Conservation (phyloP, 2,329 filamentous ascomycete genomes). For the Myriosclerotinia curreyana region DNA sequence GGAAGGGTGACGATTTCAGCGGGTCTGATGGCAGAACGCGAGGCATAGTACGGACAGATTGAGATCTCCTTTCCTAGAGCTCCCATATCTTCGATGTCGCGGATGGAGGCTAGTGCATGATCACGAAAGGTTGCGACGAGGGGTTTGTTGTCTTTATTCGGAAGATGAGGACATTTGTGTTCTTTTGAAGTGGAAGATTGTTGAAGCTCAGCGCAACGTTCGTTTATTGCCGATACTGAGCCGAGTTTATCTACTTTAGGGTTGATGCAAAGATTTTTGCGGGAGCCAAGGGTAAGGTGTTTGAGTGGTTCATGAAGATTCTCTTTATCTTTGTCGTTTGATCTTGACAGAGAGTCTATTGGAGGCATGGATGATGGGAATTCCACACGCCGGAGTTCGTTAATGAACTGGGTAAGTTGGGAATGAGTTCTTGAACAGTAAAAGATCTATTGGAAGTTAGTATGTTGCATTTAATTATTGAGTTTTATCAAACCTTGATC, state of each 20-base stretch:
- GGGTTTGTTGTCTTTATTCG: slow-evolving; percentile 70
- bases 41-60: slow-evolving; percentile 96
- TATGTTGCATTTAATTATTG: not conserved
- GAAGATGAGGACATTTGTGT: slow-evolving; percentile 72
- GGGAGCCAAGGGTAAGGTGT: slow-evolving; percentile 65
- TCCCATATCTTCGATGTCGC: slow-evolving; percentile 90
- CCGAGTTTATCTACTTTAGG: slow-evolving; percentile 69
- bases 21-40: slow-evolving; percentile 73
- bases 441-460: slow-evolving; percentile 49
- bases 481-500: slow-evolving; percentile 45
- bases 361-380: slow-evolving; percentile 57
- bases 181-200: slow-evolving; percentile 61
- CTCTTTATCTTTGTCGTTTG: slow-evolving; percentile 14
- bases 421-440: slow-evolving; percentile 74
- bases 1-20: slow-evolving; percentile 90
- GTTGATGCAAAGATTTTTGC: slow-evolving; percentile 82
- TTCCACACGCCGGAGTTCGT: slow-evolving; percentile 61
- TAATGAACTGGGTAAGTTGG: slow-evolving; percentile 67
- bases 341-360: slow-evolving; percentile 38
- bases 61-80: slow-evolving; percentile 72
- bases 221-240: slow-evolving; percentile 80
- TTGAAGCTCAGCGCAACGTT: slow-evolving; percentile 86
- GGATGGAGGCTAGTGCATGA: slow-evolving; percentile 74
- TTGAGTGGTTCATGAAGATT: slow-evolving; percentile 55
- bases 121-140: slow-evolving; percentile 81